Evolutionary conservation across 768 basidiomycete species (phyloP).

Genomic region (Lentinula sp.): DNA sequence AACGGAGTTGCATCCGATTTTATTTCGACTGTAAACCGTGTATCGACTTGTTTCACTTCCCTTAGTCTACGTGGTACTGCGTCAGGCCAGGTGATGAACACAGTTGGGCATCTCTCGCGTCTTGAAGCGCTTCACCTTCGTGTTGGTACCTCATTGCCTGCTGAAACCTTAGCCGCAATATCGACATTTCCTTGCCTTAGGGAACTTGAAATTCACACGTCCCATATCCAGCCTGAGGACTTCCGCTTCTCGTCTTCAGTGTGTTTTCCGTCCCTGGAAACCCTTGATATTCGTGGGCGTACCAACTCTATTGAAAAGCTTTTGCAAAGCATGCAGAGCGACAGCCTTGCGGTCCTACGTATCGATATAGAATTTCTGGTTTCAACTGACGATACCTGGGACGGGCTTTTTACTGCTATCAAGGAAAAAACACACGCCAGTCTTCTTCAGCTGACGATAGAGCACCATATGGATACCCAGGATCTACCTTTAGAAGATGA

Average conservation of each 20-base stretch:
- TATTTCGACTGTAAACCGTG: slow-evolving; percentile 20
- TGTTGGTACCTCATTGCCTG: slow-evolving; percentile 29
- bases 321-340: slow-evolving; percentile 23
- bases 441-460: slow-evolving; percentile 32
- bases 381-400: slow-evolving; percentile 24
- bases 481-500: slow-evolving; percentile 16
- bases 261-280: slow-evolving; percentile 31
- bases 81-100: slow-evolving; percentile 20
- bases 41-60: slow-evolving; percentile 24
- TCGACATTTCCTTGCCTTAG: slow-evolving; percentile 29
- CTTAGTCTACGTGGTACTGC: slow-evolving; percentile 34
- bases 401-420: slow-evolving; percentile 25
- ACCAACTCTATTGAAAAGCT: slow-evolving; percentile 26
- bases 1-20: slow-evolving; percentile 19
- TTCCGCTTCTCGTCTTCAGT: slow-evolving; percentile 6
- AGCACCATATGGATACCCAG: slow-evolving; percentile 34
- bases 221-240: slow-evolving; percentile 24
- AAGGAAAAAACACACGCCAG: slow-evolving; percentile 19
- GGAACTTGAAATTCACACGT: slow-evolving; percentile 39
- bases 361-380: slow-evolving; percentile 28
- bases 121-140: slow-evolving; percentile 33
- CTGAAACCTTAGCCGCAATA: slow-evolving; percentile 28
- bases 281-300: slow-evolving; percentile 33
- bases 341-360: slow-evolving; percentile 28
- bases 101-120: slow-evolving; percentile 24